Evolutionary conservation across 169 alveolate species (phyloP), one percentile per base, ranked within the genome.

Genomic region (Hammondia hammondi): DNA sequence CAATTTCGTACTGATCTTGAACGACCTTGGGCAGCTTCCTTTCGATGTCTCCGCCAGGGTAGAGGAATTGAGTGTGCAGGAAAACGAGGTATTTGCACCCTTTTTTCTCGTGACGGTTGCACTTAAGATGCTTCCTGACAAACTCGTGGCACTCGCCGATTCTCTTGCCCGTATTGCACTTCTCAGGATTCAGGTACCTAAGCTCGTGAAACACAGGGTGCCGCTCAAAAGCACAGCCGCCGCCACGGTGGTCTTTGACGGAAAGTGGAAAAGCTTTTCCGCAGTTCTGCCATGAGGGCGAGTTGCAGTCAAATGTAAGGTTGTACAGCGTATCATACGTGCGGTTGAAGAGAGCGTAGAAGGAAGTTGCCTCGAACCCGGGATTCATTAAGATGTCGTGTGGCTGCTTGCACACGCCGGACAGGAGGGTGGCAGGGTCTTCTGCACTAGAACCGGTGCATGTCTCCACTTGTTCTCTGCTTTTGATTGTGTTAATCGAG

Each of bases 171-270:
- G 72, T n/a, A 43, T 46, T 52, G 56, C 93, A 90, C 45, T 90
- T 73, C 70, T 90, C 77, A 19, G 93, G 93, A n/a, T 46, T 72
- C 56, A 45, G 32, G 32, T 21, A 39, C 29, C 10, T 77, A 7
- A 90, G 46, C 35, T 70, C 81, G 24, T 71, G 93, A 48, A 45
- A 90, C 17, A 90, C 12, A 7, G 87, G 93, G 35, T 73, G 85
- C 29, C 88, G 71, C 88, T 90, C 88, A 43, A 90, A 90, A 17
- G 93, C 93, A 81, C 93, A 90, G 52, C 93, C 93, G 32, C 71
- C 73, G 29, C 67, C 81, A 39, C 61, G 87, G 71, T 4, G 72
- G 45, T 72, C 88, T 56, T 39, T 48, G 17, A 43, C 72, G 21
- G 90, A 82, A 2, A 90, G 88, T 21, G 93, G 93, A 72, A 71